Evolutionary conservation across 257 asterid genomes (phyloP), one percentile per base, ranked within the genome.

Genomic region (Nicotiana attenuata): DNA sequence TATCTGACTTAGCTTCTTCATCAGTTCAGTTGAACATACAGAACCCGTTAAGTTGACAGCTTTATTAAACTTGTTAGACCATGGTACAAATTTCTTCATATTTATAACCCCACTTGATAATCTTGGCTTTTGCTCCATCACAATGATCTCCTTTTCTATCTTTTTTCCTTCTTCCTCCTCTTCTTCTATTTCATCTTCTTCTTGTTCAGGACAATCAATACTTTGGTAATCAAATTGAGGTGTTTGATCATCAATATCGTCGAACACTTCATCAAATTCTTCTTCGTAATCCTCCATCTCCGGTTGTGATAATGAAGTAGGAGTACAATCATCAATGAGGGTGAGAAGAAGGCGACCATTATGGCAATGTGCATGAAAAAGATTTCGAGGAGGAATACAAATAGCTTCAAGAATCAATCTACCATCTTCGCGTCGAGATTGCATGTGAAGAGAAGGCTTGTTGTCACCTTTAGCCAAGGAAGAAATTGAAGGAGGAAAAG

Each of bases 401-500:
- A 95, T 89, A 0, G 92, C 99, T 86, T 95, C 94, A 11, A 95
- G 89, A 63, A 93, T 91, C 66, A 95, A 83, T 87, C 98, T 82
- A 0, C 97, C 99, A 41, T 91, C 84, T 75, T 84, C 86, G 9
- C 97, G 83, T 83, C 71, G 92, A 3, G 97, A 85, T 15, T 87
- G 89, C 90, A 95, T 83, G 69, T 85, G 96, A 9, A 92, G 85
- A 2, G 97, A 85, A 29, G 85, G 80, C 22, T 93, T 93, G 78
- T 85, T 65, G 2, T 14, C 89, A 7, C 83, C 89, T 57, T 82
- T 87, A 57, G 91, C 83, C 80, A 91, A 84, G 52, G 97, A 93
- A 7, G 90, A 90, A 15, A 95, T 87, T 11, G 94, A 97, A 8
- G 99, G 99, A 4, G 99, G 99, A 50, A 91, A 89, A 15, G 96